A percentile compares a stretch with the other conserved stretches of the same genome.
These are phyloP conservation scores for Apiosordaria backusii DNA, from an alignment of 495 filamentous ascomycete genomes.

Conservation along the genomic window DNA sequence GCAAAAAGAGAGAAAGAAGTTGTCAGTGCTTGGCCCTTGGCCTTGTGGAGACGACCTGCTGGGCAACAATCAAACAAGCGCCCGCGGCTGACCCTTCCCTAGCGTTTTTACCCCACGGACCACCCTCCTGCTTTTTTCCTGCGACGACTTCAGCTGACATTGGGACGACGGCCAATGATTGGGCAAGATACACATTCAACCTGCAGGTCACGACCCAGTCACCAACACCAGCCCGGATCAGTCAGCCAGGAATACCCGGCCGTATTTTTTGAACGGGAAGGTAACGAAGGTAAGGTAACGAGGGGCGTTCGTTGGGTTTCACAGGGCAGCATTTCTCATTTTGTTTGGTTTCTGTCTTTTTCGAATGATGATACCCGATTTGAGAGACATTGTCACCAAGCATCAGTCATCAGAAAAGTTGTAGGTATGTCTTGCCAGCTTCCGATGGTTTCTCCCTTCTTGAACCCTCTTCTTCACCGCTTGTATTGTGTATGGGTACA, in stretches of 20 bases:
- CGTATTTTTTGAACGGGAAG: not conserved
- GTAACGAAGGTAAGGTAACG: not conserved
- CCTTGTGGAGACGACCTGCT: not conserved
- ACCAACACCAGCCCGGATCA: not conserved
- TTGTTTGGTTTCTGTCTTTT: not conserved
- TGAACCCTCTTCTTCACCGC: not conserved
- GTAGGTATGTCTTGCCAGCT: not conserved
- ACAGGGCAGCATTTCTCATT: not conserved
- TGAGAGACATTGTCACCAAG: too few species aligned
- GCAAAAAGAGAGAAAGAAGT: not conserved
- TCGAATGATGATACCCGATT: not conserved
- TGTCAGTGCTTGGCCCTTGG: not conserved
- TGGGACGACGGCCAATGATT: not conserved
- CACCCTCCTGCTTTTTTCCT: not conserved
- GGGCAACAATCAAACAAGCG: not conserved
- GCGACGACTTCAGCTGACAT: not conserved
- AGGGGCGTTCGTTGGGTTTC: not conserved
- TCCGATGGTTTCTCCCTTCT: not conserved
- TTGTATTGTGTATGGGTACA: not conserved
- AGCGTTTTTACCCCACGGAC: not conserved
- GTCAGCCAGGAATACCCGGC: not conserved
- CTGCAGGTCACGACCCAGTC: not conserved
- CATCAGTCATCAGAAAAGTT: not conserved
- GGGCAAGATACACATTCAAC: not conserved
- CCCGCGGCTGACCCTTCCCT: not conserved